Conservation (phyloP, 257 asterid genomes). For the Echium plantagineum region DNA sequence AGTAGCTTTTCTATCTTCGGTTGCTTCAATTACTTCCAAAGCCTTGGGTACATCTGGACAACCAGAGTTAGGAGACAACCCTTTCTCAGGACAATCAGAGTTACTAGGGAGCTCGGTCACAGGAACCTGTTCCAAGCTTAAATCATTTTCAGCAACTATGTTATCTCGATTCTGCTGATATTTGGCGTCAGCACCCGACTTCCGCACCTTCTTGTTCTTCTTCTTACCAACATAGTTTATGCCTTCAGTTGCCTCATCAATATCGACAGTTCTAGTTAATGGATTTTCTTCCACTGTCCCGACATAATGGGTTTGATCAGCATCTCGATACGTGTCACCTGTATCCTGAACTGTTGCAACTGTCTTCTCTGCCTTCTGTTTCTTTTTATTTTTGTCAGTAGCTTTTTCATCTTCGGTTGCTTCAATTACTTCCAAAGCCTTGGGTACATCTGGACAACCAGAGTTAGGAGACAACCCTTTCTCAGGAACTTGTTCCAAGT, state of each 20-base stretch:
- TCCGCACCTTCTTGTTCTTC: constrained; percentile 32
- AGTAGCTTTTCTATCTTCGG: constrained; percentile 13
- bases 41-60: constrained; percentile 12
- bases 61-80: too few species aligned
- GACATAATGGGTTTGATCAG: not conserved
- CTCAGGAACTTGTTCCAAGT: constrained; percentile 8
- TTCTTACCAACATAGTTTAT: constrained; percentile 10
- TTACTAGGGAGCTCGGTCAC: not conserved
- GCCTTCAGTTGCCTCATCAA: too few species aligned
- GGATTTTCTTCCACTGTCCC: too few species aligned
- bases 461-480: not conserved
- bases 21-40: constrained; percentile 14
- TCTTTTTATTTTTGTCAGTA: not conserved
- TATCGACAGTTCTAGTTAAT: too few species aligned
- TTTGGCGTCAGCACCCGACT: constrained; percentile 1
- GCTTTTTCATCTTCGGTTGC: constrained; percentile 15
- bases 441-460: constrained; percentile 12
- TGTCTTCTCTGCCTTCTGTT: constrained; percentile 1
- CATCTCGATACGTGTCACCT: constrained; percentile 18
- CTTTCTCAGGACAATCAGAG: constrained; percentile 10
- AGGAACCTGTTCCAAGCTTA: constrained; percentile 10
- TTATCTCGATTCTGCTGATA: not conserved
- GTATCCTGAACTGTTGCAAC: constrained; percentile 16
- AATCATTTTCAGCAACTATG: constrained; percentile 8
- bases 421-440: constrained; percentile 12